Evolutionary conservation across 805 yeast species (phyloP), one percentile per base, ranked within the genome.

Genomic region (Debaryomyces tyrocola): DNA sequence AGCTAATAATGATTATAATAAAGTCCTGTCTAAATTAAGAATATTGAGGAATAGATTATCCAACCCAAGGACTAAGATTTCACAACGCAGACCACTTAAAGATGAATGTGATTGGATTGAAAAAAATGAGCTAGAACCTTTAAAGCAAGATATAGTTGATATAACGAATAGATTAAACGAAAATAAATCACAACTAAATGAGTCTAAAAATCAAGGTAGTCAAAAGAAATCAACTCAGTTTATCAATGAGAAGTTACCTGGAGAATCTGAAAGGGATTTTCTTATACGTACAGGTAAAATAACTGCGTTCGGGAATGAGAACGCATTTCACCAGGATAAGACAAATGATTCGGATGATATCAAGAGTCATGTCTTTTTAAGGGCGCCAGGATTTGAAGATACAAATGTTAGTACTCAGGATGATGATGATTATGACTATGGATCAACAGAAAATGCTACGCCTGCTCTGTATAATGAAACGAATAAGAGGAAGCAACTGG

Each of bases 201-300:
- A 65, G 45, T 56, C 33, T 45, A 44, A 45, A 2, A 52, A 40
- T 1, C 52, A 44, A 0, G 58, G 49, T 1, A 47, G 54, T 14
- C 51, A 58, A 0, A 44, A 34, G 10, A n/a, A 36, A 21, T 18
- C 40, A 7, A 34, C 29, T 20, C 28, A 35, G 9, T n/a, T 27
- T 10, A 39, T 39, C 17, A 46, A 42, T 14, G 78, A 68, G 3
- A 71, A 75, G 51, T 70, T 78, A 6, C 82, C 86, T 0, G 87
- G 79, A n/a, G 98, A 94, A 58, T 67, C 90, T 0, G 87, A 86
- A 58, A 80, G 80, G 46, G 97, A 91, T 42, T 91, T 66, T 58
- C 72, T 94, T 49, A 80, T 94, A 0, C 75, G 99, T 52, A 91
- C 92, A 0, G 99, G 99, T 24, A 84, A 90, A 62, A 81, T 90